These are phyloP conservation scores for Wickerhamomyces strasburgensis DNA, from an alignment of 805 yeast genomes.

Conservation along the genomic window DNA sequence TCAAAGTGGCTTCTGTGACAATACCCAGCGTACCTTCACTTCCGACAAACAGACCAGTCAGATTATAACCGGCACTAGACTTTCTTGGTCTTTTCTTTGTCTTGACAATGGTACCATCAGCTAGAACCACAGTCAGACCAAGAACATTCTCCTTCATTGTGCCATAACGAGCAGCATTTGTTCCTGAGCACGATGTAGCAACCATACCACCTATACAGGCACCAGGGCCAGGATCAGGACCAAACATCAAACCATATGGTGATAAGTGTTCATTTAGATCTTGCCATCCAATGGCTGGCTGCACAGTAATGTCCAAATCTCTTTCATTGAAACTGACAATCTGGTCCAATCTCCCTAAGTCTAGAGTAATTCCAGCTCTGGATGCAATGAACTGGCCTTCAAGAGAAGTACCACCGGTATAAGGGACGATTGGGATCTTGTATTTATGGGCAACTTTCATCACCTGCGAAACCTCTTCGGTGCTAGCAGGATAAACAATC, in stretches of 20 bases:
- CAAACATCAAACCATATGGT: constrained; percentile 54
- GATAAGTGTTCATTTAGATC: constrained; percentile 49
- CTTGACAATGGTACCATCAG: constrained; percentile 75
- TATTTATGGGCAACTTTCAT: constrained; percentile 58
- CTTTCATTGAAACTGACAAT: constrained; percentile 51
- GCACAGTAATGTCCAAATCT: constrained; percentile 69
- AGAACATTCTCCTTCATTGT: constrained; percentile 74
- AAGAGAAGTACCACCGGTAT: constrained; percentile 71
- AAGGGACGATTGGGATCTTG: constrained; percentile 70
- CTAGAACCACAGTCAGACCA: constrained; percentile 65
- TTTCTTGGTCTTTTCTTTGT: constrained; percentile 73
- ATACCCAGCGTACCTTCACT: constrained; percentile 79
- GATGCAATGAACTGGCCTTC: constrained; percentile 81
- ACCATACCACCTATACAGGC: constrained; percentile 78
- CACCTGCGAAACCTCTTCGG: constrained; percentile 62
- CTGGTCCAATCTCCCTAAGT: constrained; percentile 54
- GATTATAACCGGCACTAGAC: constrained; percentile 74
- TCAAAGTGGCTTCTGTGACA: constrained; percentile 71
- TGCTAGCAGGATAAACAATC: constrained; percentile 57
- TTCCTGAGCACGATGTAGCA: constrained; percentile 75
- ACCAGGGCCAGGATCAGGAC: constrained; percentile 79
- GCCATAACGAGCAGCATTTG: constrained; percentile 74
- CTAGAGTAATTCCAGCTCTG: constrained; percentile 61
- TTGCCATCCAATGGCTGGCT: constrained; percentile 81
- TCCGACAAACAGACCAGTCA: constrained; percentile 72